Evolutionary conservation across 805 yeast species (phyloP), one percentile per base, ranked within the genome.

Genomic region (Gaillardinia entomophila): DNA sequence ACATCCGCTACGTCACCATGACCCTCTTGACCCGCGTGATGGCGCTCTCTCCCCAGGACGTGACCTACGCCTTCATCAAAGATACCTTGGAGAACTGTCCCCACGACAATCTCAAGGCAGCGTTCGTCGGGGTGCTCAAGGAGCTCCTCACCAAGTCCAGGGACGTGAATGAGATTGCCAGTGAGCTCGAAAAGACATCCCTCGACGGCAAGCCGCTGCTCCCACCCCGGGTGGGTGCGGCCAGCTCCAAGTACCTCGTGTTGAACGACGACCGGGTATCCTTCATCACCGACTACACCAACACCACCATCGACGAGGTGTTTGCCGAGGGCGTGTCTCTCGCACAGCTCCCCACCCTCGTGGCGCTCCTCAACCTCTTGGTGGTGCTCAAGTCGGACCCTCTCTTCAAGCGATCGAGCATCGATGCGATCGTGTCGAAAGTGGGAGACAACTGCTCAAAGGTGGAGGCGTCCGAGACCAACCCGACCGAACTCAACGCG

Each of bases 51-150:
- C 73, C 79, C 0, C 85, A 83, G 37, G 61, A 62, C 1, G 55
- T 67, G 10, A 57, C 82, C 0, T 85, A 76, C 55, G 60, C 62
- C 3, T 84, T 82, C 49, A 60, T 86, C 12, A 49, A 66, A 16
- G 87, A 85, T 48, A 68, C 87, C 1, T 62, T 90, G 31, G 60
- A 64, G 18, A 64, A 72, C 32, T 82, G 90, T 48, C 89, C 92
- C 2, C 75, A 69, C 48, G 76, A 69, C 25, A 71, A 72, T 25
- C 73, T 75, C 15, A 77, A 77, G 43, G 66, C 80, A 16, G 77
- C 77, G 3, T 57, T 77, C 24, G 70, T 86, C 12, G 75, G 80
- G 3, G 76, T 86, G 16, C 68, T 87, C 48, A 86, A 82, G 51
- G 86, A 80, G 43, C 63, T 87, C 40, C 53, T 78, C 42, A 45